phyloP scores from a whole-genome alignment of 2,329 filamentous ascomycete genomes.

The Apiospora saccharicola region DNA sequence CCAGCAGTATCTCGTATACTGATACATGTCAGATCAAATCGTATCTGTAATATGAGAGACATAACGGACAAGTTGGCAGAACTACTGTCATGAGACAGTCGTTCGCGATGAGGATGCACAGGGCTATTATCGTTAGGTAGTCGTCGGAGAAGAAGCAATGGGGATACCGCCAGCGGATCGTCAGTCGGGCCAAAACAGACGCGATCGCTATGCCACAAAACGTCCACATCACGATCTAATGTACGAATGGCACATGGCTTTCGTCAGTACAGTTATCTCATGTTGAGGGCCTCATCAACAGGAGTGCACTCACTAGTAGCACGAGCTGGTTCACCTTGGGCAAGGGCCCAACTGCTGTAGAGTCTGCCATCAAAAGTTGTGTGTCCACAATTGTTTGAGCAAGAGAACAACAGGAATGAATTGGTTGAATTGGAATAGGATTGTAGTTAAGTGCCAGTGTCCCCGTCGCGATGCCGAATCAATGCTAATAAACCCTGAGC shows the following conservation, averaged over 20 bases:
- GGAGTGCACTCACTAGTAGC: neutral
- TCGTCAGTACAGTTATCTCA: neutral
- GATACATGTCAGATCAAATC: neutral
- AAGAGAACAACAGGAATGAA: neutral
- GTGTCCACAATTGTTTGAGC: neutral
- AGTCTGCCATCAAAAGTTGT: neutral
- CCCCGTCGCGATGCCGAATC: neutral
- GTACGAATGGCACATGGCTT: neutral
- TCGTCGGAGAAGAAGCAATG: neutral
- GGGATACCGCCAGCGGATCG: neutral
- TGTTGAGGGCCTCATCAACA: neutral
- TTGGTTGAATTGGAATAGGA: neutral
- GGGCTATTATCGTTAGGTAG: neutral
- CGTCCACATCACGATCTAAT: neutral
- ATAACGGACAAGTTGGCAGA: neutral
- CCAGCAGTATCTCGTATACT: conserved; percentile 6
- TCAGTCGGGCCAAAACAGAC: neutral
- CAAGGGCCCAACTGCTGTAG: neutral
- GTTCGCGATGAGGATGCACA: neutral
- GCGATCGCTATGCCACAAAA: neutral
- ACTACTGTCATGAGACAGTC: neutral
- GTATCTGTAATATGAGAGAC: neutral
- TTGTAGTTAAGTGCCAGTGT: neutral
- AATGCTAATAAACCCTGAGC: neutral
- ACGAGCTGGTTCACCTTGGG: neutral